Conservation (phyloP, 768 basidiomycete species). For the Clitopilus hobsonii region DNA sequence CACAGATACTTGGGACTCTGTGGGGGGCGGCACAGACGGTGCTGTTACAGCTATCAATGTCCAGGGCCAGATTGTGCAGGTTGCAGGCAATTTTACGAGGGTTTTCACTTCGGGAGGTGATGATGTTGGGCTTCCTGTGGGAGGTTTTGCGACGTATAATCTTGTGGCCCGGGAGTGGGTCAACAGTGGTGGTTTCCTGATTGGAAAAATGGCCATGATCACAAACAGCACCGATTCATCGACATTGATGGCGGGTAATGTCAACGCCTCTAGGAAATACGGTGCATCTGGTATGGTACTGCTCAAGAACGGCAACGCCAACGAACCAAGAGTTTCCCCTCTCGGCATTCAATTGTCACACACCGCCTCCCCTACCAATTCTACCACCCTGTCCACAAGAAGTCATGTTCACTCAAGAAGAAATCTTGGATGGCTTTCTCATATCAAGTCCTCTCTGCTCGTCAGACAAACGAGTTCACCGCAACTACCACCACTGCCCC, state of each 20-base stretch:
- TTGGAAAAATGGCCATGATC: conserved; percentile 67
- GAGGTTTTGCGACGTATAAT: conserved; percentile 79
- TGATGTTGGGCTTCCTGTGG: conserved; percentile 29
- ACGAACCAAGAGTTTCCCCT: conserved; percentile 57
- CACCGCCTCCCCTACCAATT: conserved; percentile 23
- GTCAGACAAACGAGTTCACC: conserved; percentile 46
- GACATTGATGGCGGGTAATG: conserved; percentile 69
- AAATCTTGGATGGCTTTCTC: conserved; percentile 27
- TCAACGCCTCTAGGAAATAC: conserved; percentile 50
- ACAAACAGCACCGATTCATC: conserved; percentile 56
- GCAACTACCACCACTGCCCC: conserved; percentile 48
- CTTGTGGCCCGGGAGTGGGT: conserved; percentile 57
- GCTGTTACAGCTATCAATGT: conserved; percentile 58
- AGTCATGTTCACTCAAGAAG: neutral
- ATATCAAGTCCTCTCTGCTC: conserved; percentile 48
- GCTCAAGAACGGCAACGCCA: conserved; percentile 57
- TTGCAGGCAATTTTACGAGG: conserved; percentile 74
- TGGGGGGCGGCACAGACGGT: conserved; percentile 77
- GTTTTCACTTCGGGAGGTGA: conserved; percentile 27
- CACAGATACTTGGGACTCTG: conserved; percentile 58
- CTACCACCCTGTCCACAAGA: conserved; percentile 16
- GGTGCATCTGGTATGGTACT: conserved; percentile 80
- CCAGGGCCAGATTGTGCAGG: conserved; percentile 46
- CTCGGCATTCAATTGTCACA: conserved; percentile 48
- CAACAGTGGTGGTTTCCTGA: conserved; percentile 68